phyloP scores from a whole-genome alignment of 441 rosid genomes.

The Aquilaria agallochum region DNA sequence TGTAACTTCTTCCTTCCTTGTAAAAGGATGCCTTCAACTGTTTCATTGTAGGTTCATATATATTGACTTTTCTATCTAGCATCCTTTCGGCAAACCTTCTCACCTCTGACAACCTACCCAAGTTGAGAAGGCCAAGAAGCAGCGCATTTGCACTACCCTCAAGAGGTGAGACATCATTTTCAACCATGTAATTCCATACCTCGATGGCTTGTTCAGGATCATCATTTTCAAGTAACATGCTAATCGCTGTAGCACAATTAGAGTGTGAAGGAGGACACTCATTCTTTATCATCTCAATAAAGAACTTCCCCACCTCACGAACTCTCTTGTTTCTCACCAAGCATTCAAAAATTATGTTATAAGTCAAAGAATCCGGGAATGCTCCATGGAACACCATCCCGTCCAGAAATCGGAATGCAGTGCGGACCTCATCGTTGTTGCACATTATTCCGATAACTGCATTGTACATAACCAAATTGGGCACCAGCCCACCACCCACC shows the following conservation, averaged over 20 bases:
- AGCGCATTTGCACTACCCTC: slow-evolving; percentile 41
- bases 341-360: slow-evolving; percentile 44
- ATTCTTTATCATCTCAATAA: slow-evolving; percentile 54
- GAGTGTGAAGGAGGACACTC: slow-evolving; percentile 40
- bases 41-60: slow-evolving; percentile 42
- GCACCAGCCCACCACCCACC: slow-evolving; percentile 35
- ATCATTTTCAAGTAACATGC: slow-evolving; percentile 35
- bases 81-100: slow-evolving; percentile 40
- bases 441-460: slow-evolving; percentile 41
- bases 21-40: slow-evolving; percentile 37
- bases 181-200: slow-evolving; percentile 53
- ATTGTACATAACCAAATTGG: slow-evolving; percentile 46
- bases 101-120: slow-evolving; percentile 44
- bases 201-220: slow-evolving; percentile 58
- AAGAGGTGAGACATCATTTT: slow-evolving; percentile 32
- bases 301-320: slow-evolving; percentile 33
- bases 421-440: slow-evolving; percentile 32
- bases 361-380: slow-evolving; percentile 48
- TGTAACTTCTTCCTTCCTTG: slow-evolving; percentile 31
- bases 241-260: slow-evolving; percentile 39
- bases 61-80: slow-evolving; percentile 38
- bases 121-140: slow-evolving; percentile 42
- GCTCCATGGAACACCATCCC: slow-evolving; percentile 47
- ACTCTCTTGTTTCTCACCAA: slow-evolving; percentile 43
- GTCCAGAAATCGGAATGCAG: slow-evolving; percentile 42